Base-by-base conservation (phyloP, 179 eudicot species). In the Carnegiea gigantea region DNA sequence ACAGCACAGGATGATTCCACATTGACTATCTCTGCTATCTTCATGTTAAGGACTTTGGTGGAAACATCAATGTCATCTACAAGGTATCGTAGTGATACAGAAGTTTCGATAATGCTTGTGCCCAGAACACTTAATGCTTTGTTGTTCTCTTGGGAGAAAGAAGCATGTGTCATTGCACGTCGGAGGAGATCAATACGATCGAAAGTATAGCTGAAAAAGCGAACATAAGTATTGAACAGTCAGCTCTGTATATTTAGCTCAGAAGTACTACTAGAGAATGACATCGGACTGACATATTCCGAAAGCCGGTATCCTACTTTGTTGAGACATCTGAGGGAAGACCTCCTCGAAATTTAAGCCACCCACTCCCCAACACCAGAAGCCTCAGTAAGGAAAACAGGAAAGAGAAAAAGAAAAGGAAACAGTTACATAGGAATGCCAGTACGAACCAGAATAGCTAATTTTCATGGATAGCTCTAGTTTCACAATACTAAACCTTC, bases 101-200 rank as follows among this genome's bases (percentile, higher is more conserved):
- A 80, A 46, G 93, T 79, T 77, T 92, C 92, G 10, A 94, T 94
- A 65, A 93, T 82, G 46, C 86, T 89, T n/a, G 70, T 88, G 0
- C 98, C 98, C 48, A 94, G 80, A 40, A 94, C 80, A 86, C 94
- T 90, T 60, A 94, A 79, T 17, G 95, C 97, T 75, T 83, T 90
- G 89, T 91, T 90, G 95, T 93, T 94, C 89, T 94, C 98, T 83
- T 88, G 91, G 0, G 98, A 94, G 82, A 60, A 94, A 7, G 98
- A 94, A 23, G 98, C 85, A 70, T 94, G 98, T 17, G 98, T 94
- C 95, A 94, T 85, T 51, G 97, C 95, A 23, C 97, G 91, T 17
- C 97, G 88, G 3, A 94, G 89, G 73, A 89, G 87, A 72, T 88
- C 85, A 38, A 90, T 77, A 67, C 53, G 83, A 26, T 77, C 40